Evolutionary conservation across 31 red algal genomes (phyloP), one percentile per base, ranked within the genome.

Genomic region (Asparagopsis taxiformis): DNA sequence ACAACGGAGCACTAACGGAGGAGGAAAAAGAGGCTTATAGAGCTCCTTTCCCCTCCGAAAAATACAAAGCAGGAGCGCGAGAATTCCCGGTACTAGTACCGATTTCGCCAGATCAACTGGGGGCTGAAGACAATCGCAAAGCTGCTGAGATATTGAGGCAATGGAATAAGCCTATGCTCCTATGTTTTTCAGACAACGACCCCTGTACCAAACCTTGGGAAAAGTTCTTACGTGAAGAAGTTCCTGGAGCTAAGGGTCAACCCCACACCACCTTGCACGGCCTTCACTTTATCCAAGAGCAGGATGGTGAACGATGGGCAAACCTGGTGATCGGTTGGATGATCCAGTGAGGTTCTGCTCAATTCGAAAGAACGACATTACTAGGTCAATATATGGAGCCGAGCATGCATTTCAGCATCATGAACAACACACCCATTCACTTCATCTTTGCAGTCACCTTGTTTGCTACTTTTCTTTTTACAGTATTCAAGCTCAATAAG

Each of bases 51-150:
- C 75, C 62, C 7, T 43, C 38, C 50, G 75, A 80, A 44, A 23
- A 35, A 0, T 69, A 80, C 23, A 65, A 68, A 16, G 49, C 61
- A n/a, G 75, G 75, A 10, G 75, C 62, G 28, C 29, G 75, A 16
- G 20, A 51, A n/a, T 80, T 80, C 29, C 75, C 75, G 4, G 10
- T 49, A 46, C 48, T 80, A 25, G 75, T 80, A 25, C 75, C 75
- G 20, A 65, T 59, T 1, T 58, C 61, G 39, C 63, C 63, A 43
- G 31, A 1, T 0, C 36, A 77, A 19, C 51, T 55, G 55, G 73
- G 50, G 2, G 17, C 38, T 0, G 3, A 16, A 1, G 33, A 55
- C 0, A 59, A 59, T 43, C 6, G 15, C 2, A 33, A 36, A 0
- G 73, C 55, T 3, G 35, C 56, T 9, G 73, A 48, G 39, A 1